Conservation (phyloP, 1,139 yeast genomes). For the Kazachstania sp. region DNA sequence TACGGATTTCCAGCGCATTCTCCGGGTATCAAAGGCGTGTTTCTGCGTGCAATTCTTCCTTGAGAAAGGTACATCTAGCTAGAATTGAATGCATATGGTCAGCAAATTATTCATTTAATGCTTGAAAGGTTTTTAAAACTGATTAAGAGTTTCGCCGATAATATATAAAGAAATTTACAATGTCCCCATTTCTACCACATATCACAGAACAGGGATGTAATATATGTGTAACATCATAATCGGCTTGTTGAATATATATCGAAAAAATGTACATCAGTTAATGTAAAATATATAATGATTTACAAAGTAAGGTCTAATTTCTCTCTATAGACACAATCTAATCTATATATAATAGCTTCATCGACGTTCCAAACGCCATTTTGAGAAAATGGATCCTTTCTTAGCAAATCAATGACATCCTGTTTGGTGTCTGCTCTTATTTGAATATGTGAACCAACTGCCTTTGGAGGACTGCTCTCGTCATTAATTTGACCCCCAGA, state of each 20-base stretch:
- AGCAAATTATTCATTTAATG: no score
- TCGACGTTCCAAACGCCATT: not conserved
- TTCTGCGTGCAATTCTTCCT: no score
- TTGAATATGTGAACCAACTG: slow-evolving; percentile 1
- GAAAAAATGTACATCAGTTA: not conserved
- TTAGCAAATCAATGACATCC: not conserved
- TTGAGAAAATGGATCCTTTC: not conserved
- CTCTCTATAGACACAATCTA: slow-evolving; percentile 1
- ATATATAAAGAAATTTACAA: no score
- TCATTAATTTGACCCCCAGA: slow-evolving; percentile 1
- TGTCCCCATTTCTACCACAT: no score
- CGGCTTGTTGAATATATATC: not conserved
- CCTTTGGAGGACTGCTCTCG: not conserved
- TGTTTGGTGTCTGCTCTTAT: not conserved
- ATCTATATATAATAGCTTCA: not conserved
- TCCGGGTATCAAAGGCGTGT: no score
- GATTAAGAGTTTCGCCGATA: no score
- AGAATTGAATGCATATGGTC: no score
- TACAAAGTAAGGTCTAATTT: not conserved
- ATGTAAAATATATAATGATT: not conserved
- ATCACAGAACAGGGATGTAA: no score
- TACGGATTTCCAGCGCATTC: no score
- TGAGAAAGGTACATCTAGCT: no score
- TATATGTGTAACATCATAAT: no score
- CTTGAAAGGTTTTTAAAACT: no score